Evolutionary conservation across 2,329 filamentous ascomycete species (phyloP).

Genomic region (Phaeosphaeria sp.): DNA sequence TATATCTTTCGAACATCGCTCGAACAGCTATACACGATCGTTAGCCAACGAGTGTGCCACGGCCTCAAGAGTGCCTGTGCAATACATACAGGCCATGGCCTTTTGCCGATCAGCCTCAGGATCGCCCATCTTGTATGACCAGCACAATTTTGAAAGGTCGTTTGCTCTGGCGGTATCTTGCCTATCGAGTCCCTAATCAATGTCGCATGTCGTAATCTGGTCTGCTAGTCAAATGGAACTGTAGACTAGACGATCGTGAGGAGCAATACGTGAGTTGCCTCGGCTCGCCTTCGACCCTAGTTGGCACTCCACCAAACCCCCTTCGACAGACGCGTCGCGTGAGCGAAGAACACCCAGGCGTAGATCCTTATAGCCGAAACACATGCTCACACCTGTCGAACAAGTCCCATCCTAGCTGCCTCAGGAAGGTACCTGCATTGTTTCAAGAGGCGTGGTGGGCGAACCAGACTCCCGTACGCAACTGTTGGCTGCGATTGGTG

Average conservation of each 20-base stretch:
- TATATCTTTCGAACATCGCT: conserved; percentile 48
- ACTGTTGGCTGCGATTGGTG: conserved; percentile 1
- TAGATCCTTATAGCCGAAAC: conserved; percentile 5
- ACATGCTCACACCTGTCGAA: conserved; percentile 2
- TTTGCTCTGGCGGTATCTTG: too few relatives aligned
- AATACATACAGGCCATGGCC: conserved; percentile 30
- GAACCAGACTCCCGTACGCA: conserved; percentile 17
- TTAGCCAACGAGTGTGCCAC: not conserved
- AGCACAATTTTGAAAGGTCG: not conserved
- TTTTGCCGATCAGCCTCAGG: conserved; percentile 34
- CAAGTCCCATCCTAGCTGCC: conserved; percentile 10
- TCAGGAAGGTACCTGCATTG: conserved; percentile 13
- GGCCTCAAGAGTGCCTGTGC: not conserved
- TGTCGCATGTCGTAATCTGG: too few relatives aligned
- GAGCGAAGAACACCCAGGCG: not conserved
- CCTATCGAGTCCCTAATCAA: too few relatives aligned
- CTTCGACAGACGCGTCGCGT: conserved; percentile 11
- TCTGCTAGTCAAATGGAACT: not conserved
- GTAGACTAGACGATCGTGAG: not conserved
- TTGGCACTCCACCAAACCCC: conserved; percentile 3
- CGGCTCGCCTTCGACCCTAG: conserved; percentile 7
- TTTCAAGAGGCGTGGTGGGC: conserved; percentile 21
- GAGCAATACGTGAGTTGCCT: conserved; percentile 9
- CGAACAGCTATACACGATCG: conserved; percentile 29
- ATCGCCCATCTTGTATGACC: conserved; percentile 26